Evolutionary conservation across 179 eudicot species (phyloP).

Genomic region (Pouteria campechiana): DNA sequence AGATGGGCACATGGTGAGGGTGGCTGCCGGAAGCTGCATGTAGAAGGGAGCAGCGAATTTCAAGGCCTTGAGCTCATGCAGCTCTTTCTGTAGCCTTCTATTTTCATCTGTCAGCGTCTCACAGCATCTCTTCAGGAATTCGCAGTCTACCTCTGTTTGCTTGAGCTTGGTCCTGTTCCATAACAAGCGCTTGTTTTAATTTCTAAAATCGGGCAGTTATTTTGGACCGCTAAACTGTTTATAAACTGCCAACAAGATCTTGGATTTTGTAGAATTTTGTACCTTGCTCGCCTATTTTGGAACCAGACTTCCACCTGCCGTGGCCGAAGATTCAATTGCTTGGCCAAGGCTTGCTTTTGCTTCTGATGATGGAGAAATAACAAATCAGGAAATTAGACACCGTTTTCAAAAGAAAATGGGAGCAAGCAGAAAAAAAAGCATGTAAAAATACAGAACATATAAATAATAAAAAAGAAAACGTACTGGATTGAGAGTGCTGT

Average conservation of each 20-base stretch:
- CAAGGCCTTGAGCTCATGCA: constrained; percentile 36
- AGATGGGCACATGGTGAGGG: constrained; percentile 46
- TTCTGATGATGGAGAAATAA: no score
- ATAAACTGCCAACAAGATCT: no score
- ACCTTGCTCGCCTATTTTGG: constrained; percentile 68
- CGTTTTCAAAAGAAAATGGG: no score
- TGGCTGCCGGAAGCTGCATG: constrained; percentile 48
- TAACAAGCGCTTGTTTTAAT: no score
- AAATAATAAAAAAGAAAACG: neutral
- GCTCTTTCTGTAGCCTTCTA: constrained; percentile 40
- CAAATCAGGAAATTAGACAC: no score
- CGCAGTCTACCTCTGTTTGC: constrained; percentile 55
- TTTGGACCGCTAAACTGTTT: no score
- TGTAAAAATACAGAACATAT: no score
- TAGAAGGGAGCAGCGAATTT: constrained; percentile 28
- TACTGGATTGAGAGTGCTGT: constrained; percentile 92
- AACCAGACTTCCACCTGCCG: constrained; percentile 73
- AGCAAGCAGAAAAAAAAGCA: no score
- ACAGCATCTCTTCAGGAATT: constrained; percentile 46
- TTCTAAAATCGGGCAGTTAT: no score
- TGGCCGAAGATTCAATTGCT: constrained; percentile 45
- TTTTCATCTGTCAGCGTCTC: constrained; percentile 44
- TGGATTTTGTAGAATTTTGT: no score
- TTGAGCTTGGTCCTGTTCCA: constrained; percentile 45
- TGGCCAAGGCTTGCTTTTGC: constrained; percentile 50